These are phyloP conservation scores for Fraxinus excelsior DNA, from an alignment of 257 asterid genomes.

Conservation along the genomic window DNA sequence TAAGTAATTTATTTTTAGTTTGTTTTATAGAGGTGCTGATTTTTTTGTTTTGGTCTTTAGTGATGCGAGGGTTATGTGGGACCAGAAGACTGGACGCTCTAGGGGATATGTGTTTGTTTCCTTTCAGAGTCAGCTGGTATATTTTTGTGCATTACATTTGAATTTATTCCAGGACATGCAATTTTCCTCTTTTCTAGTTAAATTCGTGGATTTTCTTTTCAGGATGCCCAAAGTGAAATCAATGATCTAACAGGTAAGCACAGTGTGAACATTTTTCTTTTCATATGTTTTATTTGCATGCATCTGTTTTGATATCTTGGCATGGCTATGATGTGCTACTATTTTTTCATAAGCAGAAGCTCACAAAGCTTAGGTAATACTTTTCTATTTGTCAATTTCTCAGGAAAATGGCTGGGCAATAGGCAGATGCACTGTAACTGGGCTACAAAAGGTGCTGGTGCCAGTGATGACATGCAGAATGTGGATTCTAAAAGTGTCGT, in stretches of 20 bases:
- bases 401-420: conserved; percentile 96
- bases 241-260: conserved; percentile 78
- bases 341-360: neutral
- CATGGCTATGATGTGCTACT: neutral
- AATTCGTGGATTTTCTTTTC: conserved; percentile 29
- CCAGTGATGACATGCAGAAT: conserved; percentile 71
- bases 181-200: neutral
- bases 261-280: neutral
- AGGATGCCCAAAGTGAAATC: conserved; percentile 97
- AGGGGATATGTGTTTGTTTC: conserved; percentile 97
- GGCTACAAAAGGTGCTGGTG: conserved; percentile 87
- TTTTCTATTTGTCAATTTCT: conserved; percentile 24
- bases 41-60: conserved; percentile 40
- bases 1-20: conserved; percentile 9
- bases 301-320: neutral
- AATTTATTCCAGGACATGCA: conserved; percentile 14
- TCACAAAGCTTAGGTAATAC: conserved; percentile 1
- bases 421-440: conserved; percentile 96
- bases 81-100: conserved; percentile 91
- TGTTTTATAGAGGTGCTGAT: conserved; percentile 20
- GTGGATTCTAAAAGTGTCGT: conserved; percentile 81
- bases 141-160: conserved; percentile 9
- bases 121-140: conserved; percentile 87
- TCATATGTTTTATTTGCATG: conserved; percentile 6
- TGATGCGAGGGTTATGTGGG: conserved; percentile 98